Evolutionary conservation across 1,139 yeast genomes (phyloP).

Genomic region (Nadsonia commutata): DNA sequence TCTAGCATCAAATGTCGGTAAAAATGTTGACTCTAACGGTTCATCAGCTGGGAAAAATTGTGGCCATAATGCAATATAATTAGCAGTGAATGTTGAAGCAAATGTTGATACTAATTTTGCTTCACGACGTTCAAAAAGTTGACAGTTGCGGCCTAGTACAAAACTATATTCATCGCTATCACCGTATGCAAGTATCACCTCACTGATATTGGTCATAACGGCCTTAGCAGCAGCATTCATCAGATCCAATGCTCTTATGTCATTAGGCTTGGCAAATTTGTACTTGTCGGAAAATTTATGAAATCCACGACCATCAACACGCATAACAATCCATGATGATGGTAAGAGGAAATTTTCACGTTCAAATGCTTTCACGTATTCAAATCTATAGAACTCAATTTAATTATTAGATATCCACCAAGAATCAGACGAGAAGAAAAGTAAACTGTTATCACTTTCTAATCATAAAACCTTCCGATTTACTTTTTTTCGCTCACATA

Average conservation of each 20-base stretch:
- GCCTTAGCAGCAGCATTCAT: slow-evolving; percentile 72
- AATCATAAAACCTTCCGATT: no score
- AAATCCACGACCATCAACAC: slow-evolving; percentile 91
- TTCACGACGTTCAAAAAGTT: slow-evolving; percentile 67
- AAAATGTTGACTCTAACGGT: slow-evolving; percentile 24
- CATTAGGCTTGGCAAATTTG: slow-evolving; percentile 78
- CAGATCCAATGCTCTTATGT: slow-evolving; percentile 51
- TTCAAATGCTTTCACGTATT: slow-evolving; percentile 77
- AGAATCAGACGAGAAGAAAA: no score
- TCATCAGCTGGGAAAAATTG: slow-evolving; percentile 35
- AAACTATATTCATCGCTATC: slow-evolving; percentile 85
- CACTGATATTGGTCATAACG: slow-evolving; percentile 51
- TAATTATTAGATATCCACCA: no score
- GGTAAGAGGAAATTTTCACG: slow-evolving; percentile 59
- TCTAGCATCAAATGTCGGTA: slow-evolving; percentile 87
- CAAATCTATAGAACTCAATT: slow-evolving; percentile 54
- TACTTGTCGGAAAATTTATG: slow-evolving; percentile 69
- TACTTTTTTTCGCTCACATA: no score
- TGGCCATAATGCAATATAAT: slow-evolving; percentile 57
- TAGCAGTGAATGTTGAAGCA: slow-evolving; percentile 68
- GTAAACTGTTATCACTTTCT: no score
- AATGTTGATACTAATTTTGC: slow-evolving; percentile 66
- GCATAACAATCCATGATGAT: slow-evolving; percentile 63
- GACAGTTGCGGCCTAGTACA: slow-evolving; percentile 45
- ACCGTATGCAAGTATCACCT: slow-evolving; percentile 73